Evolutionary conservation across 2,329 filamentous ascomycete species (phyloP), one percentile per base, ranked within the genome.

Genomic region (Pleomassaria siparia): DNA sequence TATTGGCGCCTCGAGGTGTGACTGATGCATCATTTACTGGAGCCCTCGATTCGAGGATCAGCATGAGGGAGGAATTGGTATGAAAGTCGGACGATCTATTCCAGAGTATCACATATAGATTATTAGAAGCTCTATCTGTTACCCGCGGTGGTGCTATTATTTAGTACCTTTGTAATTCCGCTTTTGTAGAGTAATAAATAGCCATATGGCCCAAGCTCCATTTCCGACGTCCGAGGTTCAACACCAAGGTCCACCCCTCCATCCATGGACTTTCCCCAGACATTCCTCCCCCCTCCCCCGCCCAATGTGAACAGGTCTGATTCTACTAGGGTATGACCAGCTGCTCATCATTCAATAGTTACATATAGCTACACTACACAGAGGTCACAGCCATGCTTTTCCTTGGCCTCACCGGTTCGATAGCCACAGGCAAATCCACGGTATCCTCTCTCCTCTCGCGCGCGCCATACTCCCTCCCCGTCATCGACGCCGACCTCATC

Each of bases 351-450:
- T 29, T 18, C 32, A 13, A 30, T 4, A 29, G 3, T 43, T 12
- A 29, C 20, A 43, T 12, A 6, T 11, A 36, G 39, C 12, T 16
- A 25, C 33, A 22, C n/a, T 15, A 22, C 24, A n/a, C n/a, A n/a
- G n/a, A n/a, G n/a, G n/a, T n/a, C 45, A 35, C 29, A 49, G 59
- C 32, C 15, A 97, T 97, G 94, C 83, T 97, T 40, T 85, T 99
- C 64, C 91, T 99, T 62, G 94, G 94, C 47, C 84, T 99, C 21
- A 99, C 94, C 8, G 94, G 94, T 69, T 96, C 91, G 51, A 97
- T 99, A 67, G 94, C 94, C 51, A 99, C 94, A 5, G 94, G 94
- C 70, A 99, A 99, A 81, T 96, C 92, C 37, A 99, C 92, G 57
- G 91, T 96, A 46, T 96, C 94, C 22, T 79, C 81, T 30, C 81